Evolutionary conservation across 805 yeast species (phyloP).

Genomic region (Candida insectorum): DNA sequence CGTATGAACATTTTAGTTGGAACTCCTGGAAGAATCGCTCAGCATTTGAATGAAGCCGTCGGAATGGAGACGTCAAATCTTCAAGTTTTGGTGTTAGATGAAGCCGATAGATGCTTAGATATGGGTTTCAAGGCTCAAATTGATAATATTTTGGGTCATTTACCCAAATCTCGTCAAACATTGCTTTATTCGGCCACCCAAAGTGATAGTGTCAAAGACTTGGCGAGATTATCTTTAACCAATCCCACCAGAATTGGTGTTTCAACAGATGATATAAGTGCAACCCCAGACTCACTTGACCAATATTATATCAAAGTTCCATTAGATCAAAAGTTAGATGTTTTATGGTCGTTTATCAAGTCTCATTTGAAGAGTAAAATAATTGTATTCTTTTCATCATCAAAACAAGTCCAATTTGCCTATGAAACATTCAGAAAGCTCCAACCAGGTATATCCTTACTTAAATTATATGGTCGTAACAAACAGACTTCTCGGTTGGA

Average conservation of each 20-base stretch:
- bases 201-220: constrained; percentile 74
- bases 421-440: constrained; percentile 82
- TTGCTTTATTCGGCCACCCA: constrained; percentile 86
- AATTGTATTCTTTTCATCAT: constrained; percentile 79
- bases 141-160: constrained; percentile 73
- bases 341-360: constrained; percentile 80
- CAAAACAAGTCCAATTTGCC: constrained; percentile 87
- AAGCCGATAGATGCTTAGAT: constrained; percentile 89
- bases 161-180: constrained; percentile 82
- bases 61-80: constrained; percentile 72
- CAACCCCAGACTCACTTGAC: constrained; percentile 80
- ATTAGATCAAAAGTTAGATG: constrained; percentile 78
- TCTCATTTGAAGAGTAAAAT: constrained; percentile 78
- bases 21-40: constrained; percentile 88
- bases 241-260: constrained; percentile 51
- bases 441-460: constrained; percentile 87
- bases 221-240: constrained; percentile 73
- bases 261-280: constrained; percentile 48
- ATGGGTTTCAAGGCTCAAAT: constrained; percentile 87
- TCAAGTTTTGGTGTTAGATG: constrained; percentile 80
- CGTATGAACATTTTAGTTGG: constrained; percentile 81
- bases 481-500: constrained; percentile 88
- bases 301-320: constrained; percentile 76
- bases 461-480: constrained; percentile 86
- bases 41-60: constrained; percentile 86